A percentile compares a stretch with the other conserved stretches of the same genome.
phyloP scores from a whole-genome alignment of 2,329 filamentous ascomycete species.

The Claviceps sp. region DNA sequence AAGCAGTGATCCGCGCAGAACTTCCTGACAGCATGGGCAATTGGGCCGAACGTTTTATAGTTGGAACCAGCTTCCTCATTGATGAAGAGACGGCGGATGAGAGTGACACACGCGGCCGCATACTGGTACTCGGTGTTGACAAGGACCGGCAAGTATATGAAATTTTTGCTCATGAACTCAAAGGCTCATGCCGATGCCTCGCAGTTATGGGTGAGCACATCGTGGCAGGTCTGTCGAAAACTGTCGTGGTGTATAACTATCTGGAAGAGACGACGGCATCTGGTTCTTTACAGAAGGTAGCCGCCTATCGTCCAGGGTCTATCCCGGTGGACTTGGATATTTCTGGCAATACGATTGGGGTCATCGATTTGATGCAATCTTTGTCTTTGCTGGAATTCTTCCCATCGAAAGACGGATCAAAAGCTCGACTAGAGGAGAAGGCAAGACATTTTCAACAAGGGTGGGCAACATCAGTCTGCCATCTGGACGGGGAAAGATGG shows the following conservation, averaged over 20 bases:
- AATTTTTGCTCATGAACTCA: conserved; percentile 55
- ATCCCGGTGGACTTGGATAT: conserved; percentile 73
- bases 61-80: conserved; percentile 70
- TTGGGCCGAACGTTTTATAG: conserved; percentile 65
- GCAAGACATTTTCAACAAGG: conserved; percentile 68
- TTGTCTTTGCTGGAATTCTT: conserved; percentile 64
- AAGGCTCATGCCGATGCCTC: conserved; percentile 69
- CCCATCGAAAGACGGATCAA: conserved; percentile 39
- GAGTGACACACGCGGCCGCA: conserved; percentile 50
- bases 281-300: conserved; percentile 53
- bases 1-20: conserved; percentile 68
- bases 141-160: conserved; percentile 59
- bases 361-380: conserved; percentile 91
- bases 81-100: conserved; percentile 41
- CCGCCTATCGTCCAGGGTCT: conserved; percentile 68
- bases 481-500: conserved; percentile 61
- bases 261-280: conserved; percentile 39
- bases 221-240: conserved; percentile 81
- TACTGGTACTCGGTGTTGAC: conserved; percentile 74
- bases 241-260: conserved; percentile 50
- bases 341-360: conserved; percentile 60
- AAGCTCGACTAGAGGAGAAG: conserved; percentile 55
- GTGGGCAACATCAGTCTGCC: conserved; percentile 69
- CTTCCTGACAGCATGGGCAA: conserved; percentile 45
- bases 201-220: conserved; percentile 63